These are phyloP conservation scores for Trichomonascus vanleenenianus DNA, from an alignment of 805 yeast genomes.

Conservation along the genomic window DNA sequence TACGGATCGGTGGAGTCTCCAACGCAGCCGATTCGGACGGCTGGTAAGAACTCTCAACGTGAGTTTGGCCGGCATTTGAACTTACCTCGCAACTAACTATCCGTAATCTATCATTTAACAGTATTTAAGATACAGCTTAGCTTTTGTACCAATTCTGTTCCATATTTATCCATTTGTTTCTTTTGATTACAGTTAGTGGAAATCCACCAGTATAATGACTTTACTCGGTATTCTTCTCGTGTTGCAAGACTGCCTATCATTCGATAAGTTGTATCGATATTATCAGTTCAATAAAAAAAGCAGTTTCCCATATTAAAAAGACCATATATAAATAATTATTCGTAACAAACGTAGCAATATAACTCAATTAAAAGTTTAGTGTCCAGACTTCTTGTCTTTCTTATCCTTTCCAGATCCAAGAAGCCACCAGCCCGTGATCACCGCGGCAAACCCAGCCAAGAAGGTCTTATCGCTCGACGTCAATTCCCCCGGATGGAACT, in stretches of 20 bases:
- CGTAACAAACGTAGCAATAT: too few relatives aligned
- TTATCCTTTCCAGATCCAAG: constrained; percentile 14
- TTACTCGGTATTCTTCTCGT: too few relatives aligned
- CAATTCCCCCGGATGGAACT: constrained; percentile 12
- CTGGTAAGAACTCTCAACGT: constrained; percentile 19
- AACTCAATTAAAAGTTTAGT: not conserved
- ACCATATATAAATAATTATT: not conserved
- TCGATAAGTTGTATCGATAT: too few relatives aligned
- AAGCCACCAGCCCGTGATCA: constrained; percentile 31
- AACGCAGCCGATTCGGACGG: constrained; percentile 22
- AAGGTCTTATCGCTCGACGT: constrained; percentile 27
- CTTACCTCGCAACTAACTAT: constrained; percentile 11
- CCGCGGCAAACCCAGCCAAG: constrained; percentile 26
- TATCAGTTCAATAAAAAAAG: too few relatives aligned
- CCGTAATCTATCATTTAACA: too few relatives aligned
- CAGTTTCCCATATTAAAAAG: not conserved
- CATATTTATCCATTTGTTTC: too few relatives aligned
- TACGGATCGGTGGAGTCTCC: not conserved
- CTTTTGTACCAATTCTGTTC: too few relatives aligned
- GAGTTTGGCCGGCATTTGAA: constrained; percentile 26
- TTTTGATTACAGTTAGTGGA: too few relatives aligned
- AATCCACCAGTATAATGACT: too few relatives aligned
- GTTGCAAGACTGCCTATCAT: too few relatives aligned
- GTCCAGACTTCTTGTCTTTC: not conserved
- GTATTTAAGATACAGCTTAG: too few relatives aligned